Percentiles rank a stretch among this genome's conserved stretches.
Conservation (phyloP, 176 grass and related monocot genomes). For the Juncus effusus region DNA sequence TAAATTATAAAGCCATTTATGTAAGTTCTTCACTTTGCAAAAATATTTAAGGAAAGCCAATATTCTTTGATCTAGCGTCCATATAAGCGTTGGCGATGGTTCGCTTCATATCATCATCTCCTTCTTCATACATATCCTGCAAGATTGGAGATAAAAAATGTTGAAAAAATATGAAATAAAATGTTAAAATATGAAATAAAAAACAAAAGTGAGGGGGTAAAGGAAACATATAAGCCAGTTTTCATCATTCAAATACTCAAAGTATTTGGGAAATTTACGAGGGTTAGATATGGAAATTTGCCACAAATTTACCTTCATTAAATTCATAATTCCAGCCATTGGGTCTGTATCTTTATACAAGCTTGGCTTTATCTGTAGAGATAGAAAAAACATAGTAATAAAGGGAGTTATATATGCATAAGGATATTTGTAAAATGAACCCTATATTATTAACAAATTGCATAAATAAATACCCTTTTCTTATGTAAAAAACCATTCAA, state of each 20-base stretch:
- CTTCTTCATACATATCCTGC: constrained; percentile 76
- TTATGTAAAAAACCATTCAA: no score
- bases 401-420: no score
- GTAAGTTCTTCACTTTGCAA: no score
- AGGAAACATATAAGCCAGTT: neutral
- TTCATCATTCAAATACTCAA: neutral
- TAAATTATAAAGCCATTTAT: no score
- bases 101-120: constrained; percentile 79
- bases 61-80: constrained; percentile 72
- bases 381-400: constrained; percentile 2
- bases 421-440: no score
- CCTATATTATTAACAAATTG: no score
- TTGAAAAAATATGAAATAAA: no score
- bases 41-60: neutral
- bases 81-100: constrained; percentile 72
- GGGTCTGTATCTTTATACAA: constrained; percentile 70
- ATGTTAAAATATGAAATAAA: no score
- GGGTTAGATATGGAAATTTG: no score
- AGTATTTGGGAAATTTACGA: no score
- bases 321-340: constrained; percentile 92
- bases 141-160: constrained; percentile 1
- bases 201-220: no score
- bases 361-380: constrained; percentile 69
- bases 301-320: constrained; percentile 63
- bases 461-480: no score